Evolutionary conservation across 768 basidiomycete genomes (phyloP).

Genomic region (Boletus insuetus): DNA sequence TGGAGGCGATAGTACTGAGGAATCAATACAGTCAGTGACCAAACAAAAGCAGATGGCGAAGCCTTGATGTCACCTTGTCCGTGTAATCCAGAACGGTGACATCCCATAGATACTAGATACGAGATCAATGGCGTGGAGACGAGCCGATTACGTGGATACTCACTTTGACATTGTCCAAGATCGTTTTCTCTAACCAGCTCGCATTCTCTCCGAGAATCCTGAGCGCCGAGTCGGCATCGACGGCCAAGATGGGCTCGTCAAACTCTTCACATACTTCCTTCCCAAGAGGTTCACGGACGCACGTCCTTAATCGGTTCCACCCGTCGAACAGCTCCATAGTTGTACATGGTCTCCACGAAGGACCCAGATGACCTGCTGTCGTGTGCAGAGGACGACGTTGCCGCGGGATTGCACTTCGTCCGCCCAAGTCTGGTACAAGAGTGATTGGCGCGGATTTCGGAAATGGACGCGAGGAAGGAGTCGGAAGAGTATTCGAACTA

Average conservation of each 20-base stretch:
- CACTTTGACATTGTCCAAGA: not conserved
- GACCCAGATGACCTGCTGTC: not conserved
- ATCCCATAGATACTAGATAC: not conserved
- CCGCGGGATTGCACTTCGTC: constrained; percentile 1
- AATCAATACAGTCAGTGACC: not conserved
- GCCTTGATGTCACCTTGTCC: not conserved
- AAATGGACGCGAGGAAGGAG: constrained; percentile 11
- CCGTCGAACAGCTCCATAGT: constrained; percentile 3
- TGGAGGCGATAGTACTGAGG: not conserved
- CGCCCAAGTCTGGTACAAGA: not conserved
- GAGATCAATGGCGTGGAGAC: not conserved
- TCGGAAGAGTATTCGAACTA: constrained; percentile 7
- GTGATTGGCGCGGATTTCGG: constrained; percentile 2
- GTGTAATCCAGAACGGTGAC: not conserved
- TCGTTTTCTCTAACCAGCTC: not conserved
- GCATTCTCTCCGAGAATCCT: not conserved
- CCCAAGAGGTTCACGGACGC: not conserved
- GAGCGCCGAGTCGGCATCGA: constrained; percentile 9
- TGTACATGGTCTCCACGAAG: not conserved
- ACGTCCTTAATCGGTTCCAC: constrained; percentile 3
- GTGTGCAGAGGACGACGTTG: not conserved
- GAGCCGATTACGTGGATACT: not conserved
- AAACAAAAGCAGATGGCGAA: not conserved
- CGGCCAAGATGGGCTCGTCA: constrained; percentile 5
- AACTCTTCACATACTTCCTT: not conserved